Percentiles rank a stretch among this genome's conserved stretches.
phyloP scores from a whole-genome alignment of 2,329 filamentous ascomycete species.

The Sporothrix mexicana region DNA sequence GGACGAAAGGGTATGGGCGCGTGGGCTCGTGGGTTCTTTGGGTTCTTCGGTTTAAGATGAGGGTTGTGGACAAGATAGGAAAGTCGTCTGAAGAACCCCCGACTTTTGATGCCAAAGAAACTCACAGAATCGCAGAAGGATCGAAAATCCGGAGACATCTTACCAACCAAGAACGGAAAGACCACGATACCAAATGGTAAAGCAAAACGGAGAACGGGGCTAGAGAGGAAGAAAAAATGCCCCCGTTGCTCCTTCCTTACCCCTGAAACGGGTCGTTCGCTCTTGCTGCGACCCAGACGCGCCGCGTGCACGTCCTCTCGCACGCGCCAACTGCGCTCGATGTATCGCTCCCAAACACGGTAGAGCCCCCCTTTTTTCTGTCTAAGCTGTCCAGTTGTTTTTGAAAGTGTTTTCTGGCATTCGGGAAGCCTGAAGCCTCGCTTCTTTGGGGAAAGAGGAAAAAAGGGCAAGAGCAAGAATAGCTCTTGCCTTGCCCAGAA shows the following conservation, averaged over 20 bases:
- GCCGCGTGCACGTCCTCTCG: slow-evolving; percentile 30
- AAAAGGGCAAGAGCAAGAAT: no score
- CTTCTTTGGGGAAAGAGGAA: no score
- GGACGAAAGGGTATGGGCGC: neutral
- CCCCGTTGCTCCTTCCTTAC: slow-evolving; percentile 13
- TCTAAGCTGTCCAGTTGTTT: neutral
- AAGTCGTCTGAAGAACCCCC: neutral
- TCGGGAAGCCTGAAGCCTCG: neutral
- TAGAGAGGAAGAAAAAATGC: neutral
- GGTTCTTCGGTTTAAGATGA: neutral
- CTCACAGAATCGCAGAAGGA: neutral
- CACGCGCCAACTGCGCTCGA: slow-evolving; percentile 28
- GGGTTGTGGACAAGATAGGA: slow-evolving; percentile 7
- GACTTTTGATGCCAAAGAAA: neutral
- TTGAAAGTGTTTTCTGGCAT: neutral
- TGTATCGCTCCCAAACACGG: slow-evolving; percentile 23
- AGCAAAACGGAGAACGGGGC: slow-evolving; percentile 12
- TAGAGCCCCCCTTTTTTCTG: slow-evolving; percentile 20
- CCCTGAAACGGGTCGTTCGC: slow-evolving; percentile 29
- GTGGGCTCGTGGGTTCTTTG: neutral
- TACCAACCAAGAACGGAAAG: slow-evolving; percentile 15
- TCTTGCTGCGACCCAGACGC: slow-evolving; percentile 26
- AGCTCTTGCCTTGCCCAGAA: slow-evolving; percentile 4
- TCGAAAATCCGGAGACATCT: neutral
- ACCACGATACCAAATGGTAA: slow-evolving; percentile 14